These are phyloP conservation scores for Aspergillus coremiiformis DNA, from an alignment of 495 filamentous ascomycete genomes.

Conservation along the genomic window DNA sequence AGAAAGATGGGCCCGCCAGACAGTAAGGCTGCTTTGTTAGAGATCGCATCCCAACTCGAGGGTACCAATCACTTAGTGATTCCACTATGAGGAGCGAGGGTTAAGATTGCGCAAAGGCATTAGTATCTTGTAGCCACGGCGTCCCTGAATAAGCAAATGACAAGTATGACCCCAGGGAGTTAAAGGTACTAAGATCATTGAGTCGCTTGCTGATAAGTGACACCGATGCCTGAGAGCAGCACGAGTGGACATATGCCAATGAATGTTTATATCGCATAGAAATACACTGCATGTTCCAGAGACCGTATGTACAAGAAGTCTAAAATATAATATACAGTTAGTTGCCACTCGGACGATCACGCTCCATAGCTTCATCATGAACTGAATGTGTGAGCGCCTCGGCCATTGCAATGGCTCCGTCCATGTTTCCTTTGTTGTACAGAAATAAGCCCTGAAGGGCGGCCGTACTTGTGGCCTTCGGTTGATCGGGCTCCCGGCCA, in stretches of 20 bases:
- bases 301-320: conserved; percentile 1
- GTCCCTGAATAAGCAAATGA: too few species aligned
- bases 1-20: too few species aligned
- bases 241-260: not conserved
- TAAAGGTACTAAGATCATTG: not conserved
- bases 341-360: conserved; percentile 8
- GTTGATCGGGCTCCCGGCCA: conserved; percentile 30
- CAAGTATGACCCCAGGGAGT: too few species aligned
- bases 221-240: not conserved
- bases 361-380: conserved; percentile 26
- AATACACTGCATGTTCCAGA: conserved; percentile 16
- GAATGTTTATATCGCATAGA: not conserved
- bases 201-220: not conserved
- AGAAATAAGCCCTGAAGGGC: conserved; percentile 89
- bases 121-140: too few species aligned
- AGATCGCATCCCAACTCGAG: too few species aligned
- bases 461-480: conserved; percentile 65
- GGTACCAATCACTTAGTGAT: too few species aligned
- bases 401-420: conserved; percentile 76
- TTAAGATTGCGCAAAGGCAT: too few species aligned
- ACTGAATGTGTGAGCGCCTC: conserved; percentile 47
- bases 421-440: conserved; percentile 85
- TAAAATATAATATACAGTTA: conserved; percentile 22
- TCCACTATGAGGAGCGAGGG: too few species aligned
- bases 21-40: too few species aligned